phyloP scores from a whole-genome alignment of 805 yeast species.

The Myxozyma vanderwaltii region DNA sequence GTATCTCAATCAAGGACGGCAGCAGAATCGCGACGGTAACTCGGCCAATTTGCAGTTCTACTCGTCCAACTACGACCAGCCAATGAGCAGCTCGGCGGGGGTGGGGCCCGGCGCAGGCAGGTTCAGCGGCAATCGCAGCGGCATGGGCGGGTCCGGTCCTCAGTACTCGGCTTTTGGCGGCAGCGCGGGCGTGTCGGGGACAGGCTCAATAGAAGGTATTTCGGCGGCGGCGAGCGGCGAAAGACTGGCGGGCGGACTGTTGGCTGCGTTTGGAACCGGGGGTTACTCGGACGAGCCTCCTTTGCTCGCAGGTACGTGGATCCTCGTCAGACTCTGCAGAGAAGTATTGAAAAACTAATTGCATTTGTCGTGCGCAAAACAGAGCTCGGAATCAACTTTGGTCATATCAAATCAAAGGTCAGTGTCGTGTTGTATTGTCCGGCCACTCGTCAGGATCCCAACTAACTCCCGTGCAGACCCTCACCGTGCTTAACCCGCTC shows the following conservation, averaged over 20 bases:
- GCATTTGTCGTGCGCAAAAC: background rate
- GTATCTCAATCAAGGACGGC: background rate
- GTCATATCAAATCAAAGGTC: conserved; percentile 72
- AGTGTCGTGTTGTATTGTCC: background rate
- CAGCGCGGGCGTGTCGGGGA: conserved; percentile 13
- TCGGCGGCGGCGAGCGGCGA: conserved; percentile 43
- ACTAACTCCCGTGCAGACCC: conserved; percentile 50
- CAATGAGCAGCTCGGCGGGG: no score
- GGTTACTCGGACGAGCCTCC: conserved; percentile 98
- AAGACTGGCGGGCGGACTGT: conserved; percentile 67
- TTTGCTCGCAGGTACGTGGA: conserved; percentile 56
- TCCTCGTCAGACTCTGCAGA: background rate
- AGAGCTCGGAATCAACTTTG: conserved; percentile 90
- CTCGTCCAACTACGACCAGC: conserved; percentile 38
- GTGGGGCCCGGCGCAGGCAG: conserved; percentile 34
- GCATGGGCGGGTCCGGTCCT: conserved; percentile 34
- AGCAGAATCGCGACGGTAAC: background rate
- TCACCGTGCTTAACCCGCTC: conserved; percentile 81
- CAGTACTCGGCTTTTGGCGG: conserved; percentile 20
- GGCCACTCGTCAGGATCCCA: no score
- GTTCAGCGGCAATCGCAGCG: conserved; percentile 45
- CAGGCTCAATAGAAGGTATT: conserved; percentile 36
- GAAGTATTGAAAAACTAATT: background rate
- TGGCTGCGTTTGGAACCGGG: conserved; percentile 89
- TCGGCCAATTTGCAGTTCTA: conserved; percentile 40